These are phyloP conservation scores for Daldinia sp. DNA, from an alignment of 2,329 filamentous ascomycete genomes.

Conservation along the genomic window DNA sequence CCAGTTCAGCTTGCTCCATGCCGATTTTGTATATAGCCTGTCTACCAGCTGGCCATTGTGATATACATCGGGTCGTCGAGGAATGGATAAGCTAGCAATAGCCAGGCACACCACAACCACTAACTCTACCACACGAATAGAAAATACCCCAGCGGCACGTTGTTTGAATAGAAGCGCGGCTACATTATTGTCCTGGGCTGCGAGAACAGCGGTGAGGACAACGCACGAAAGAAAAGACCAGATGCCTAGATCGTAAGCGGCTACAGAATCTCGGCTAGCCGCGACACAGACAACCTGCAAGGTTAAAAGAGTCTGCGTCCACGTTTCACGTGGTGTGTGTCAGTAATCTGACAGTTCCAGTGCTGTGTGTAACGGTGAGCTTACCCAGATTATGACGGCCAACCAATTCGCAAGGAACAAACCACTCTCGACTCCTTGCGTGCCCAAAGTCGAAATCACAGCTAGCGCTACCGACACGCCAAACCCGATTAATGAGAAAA, in stretches of 20 bases:
- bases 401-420: conserved; percentile 67
- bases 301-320: conserved; percentile 57
- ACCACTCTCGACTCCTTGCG: conserved; percentile 43
- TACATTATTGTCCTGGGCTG: conserved; percentile 56
- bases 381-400: conserved; percentile 68
- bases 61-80: conserved; percentile 73
- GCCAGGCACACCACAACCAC: conserved; percentile 54
- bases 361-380: conserved; percentile 41
- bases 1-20: conserved; percentile 70
- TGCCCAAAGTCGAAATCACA: conserved; percentile 57
- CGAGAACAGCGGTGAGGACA: conserved; percentile 53
- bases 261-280: conserved; percentile 59
- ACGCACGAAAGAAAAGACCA: conserved; percentile 59
- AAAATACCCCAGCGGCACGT: conserved; percentile 48
- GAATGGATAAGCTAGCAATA: conserved; percentile 63
- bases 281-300: conserved; percentile 61
- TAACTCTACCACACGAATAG: conserved; percentile 59
- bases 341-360: conserved; percentile 13
- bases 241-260: conserved; percentile 62
- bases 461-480: conserved; percentile 64
- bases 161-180: conserved; percentile 48
- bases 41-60: conserved; percentile 68
- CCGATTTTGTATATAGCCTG: conserved; percentile 66
- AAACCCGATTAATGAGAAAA: conserved; percentile 63
- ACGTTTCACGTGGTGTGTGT: conserved; percentile 31